Percentiles rank a stretch among this genome's conserved stretches.
These are phyloP conservation scores for Elaphomyces granulatus DNA, from an alignment of 495 filamentous ascomycete species.

Conservation along the genomic window DNA sequence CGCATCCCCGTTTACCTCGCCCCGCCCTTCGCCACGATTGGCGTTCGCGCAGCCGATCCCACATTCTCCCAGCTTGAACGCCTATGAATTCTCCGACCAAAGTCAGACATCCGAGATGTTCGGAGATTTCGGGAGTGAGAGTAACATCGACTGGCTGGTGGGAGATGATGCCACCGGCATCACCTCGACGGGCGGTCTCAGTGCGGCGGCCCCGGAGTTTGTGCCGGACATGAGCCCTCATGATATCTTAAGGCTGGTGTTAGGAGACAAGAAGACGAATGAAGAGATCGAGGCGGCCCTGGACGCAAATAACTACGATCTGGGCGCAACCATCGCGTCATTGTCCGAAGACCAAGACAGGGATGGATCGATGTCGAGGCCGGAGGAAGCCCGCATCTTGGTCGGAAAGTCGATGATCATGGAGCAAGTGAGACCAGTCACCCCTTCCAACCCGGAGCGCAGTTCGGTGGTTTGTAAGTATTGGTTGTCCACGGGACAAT, in stretches of 20 bases:
- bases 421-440: slow-evolving; percentile 51
- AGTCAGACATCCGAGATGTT: slow-evolving; percentile 71
- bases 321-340: slow-evolving; percentile 73
- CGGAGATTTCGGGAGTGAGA: slow-evolving; percentile 79
- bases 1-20: slow-evolving; percentile 81
- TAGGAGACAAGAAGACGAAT: slow-evolving; percentile 76
- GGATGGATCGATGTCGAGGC: slow-evolving; percentile 15
- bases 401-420: slow-evolving; percentile 87
- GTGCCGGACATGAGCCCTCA: slow-evolving; percentile 92
- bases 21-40: slow-evolving; percentile 82
- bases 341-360: slow-evolving; percentile 52
- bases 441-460: slow-evolving; percentile 54
- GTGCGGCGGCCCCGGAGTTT: slow-evolving; percentile 67
- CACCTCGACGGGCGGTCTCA: slow-evolving; percentile 57
- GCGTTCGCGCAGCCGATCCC: slow-evolving; percentile 91
- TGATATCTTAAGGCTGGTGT: slow-evolving; percentile 91
- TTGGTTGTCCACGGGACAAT: slow-evolving; percentile 82
- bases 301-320: slow-evolving; percentile 80
- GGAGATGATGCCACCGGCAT: slow-evolving; percentile 74
- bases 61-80: slow-evolving; percentile 83
- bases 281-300: slow-evolving; percentile 88
- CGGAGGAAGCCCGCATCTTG: slow-evolving; percentile 40
- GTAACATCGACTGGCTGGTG: slow-evolving; percentile 87
- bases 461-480: slow-evolving; percentile 91
- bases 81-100: slow-evolving; percentile 76